Evolutionary conservation across 345 rosid genomes (phyloP).

Genomic region (Gynandropsis gynandra): DNA sequence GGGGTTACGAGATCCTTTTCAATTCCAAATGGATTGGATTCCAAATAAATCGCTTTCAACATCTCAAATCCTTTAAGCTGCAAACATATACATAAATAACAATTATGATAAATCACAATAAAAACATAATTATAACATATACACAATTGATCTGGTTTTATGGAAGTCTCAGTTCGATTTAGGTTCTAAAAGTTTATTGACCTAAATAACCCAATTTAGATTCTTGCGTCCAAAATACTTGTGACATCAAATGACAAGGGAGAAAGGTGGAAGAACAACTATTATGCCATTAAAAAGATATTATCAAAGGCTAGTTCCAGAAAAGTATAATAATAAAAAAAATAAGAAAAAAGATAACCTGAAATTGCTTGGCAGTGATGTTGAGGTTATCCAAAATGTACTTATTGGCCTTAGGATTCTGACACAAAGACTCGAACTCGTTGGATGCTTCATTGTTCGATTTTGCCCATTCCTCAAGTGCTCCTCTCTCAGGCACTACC

Average conservation of each 20-base stretch:
- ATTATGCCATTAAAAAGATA: no score
- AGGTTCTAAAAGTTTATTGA: no score
- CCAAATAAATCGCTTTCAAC: constrained; percentile 79
- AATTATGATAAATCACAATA: neutral
- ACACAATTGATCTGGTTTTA: neutral
- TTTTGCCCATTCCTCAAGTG: constrained; percentile 78
- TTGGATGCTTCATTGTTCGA: constrained; percentile 27
- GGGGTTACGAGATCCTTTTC: constrained; percentile 84
- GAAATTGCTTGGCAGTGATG: constrained; percentile 50
- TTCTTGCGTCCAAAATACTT: no score
- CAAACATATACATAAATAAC: neutral
- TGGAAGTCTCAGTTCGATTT: neutral
- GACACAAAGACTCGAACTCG: constrained; percentile 65
- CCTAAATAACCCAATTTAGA: no score
- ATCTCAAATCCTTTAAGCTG: constrained; percentile 89
- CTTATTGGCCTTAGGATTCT: constrained; percentile 55
- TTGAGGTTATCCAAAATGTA: constrained; percentile 77
- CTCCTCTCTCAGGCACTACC: constrained; percentile 63
- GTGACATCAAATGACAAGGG: no score
- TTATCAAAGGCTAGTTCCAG: no score
- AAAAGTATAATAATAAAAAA: neutral
- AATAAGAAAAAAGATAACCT: constrained; percentile 26
- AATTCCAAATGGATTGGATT: constrained; percentile 69
- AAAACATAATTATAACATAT: neutral
- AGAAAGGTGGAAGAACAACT: no score